Evolutionary conservation across 192 early-diverging fungal species (phyloP), one percentile per base, ranked within the genome.

Genomic region (Coemansia sp.): DNA sequence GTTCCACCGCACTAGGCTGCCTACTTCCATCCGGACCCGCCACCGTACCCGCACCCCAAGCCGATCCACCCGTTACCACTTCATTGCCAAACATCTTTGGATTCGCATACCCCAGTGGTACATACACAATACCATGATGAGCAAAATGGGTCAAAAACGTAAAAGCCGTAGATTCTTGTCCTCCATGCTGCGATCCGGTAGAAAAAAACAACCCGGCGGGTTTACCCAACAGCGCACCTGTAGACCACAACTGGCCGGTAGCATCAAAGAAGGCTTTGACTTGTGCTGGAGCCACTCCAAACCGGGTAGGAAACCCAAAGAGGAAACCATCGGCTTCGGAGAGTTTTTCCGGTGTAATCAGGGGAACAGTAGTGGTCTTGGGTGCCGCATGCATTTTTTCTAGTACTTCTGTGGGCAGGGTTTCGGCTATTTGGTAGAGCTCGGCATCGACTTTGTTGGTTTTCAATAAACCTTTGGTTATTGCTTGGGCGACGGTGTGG

Each of bases 321-420:
- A 78, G 37, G 15, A 78, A 37, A 1, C 71, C 76, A 54, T 78
- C 89, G 62, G 84, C 81, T 32, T 85, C 80, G 33, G 68, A 67
- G 2, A 91, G 66, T 20, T 87, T 78, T 8, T 86, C 82, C 34
- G 85, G 75, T 5, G 71, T 82, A 64, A 87, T 81, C 59, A 79
- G 83, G 12, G 89, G 87, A 18, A 89, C 61, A 20, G 84, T n/a
- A n/a, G n/a, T 73, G 54, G 61, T 36, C 71, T 79, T 82, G 51
- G 78, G 74, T 8, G 76, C 37, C n/a, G 88, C 87, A 62, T 88
- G 76, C 85, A 91, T 86, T 71, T 89, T 90, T 57, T 75, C 81
- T 14, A 89, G 71, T 18, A 88, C 81, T 20, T 89, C 87, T n/a
- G 62, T 37, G 18, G 78, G 59, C 12, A 90, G 85, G 2, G 89